Evolutionary conservation across 768 basidiomycete species (phyloP).

Genomic region (Rubroboletus satanas): DNA sequence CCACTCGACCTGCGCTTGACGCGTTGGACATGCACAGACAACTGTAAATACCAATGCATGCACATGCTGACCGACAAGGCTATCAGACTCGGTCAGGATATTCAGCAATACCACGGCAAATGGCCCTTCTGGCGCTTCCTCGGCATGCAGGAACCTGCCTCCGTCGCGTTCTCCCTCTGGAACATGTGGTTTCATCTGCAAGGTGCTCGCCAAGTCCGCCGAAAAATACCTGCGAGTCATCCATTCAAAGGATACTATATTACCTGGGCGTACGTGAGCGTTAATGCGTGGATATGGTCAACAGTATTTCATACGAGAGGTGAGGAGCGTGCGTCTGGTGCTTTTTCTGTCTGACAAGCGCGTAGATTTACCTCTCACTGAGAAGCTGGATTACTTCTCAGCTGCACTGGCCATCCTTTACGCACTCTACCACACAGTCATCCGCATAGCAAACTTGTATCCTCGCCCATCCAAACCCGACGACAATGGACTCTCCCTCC

Average conservation of each 20-base stretch:
- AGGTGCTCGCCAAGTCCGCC: conserved; percentile 51
- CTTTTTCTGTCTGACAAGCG: conserved; percentile 6
- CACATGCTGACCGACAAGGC: conserved; percentile 66
- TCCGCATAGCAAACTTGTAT: conserved; percentile 78
- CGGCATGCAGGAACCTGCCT: conserved; percentile 95
- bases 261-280: conserved; percentile 61
- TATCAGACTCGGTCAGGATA: conserved; percentile 34
- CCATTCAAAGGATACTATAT: conserved; percentile 70
- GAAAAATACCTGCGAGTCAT: conserved; percentile 48
- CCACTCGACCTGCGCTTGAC: conserved; percentile 61
- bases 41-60: conserved; percentile 91
- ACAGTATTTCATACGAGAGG: conserved; percentile 91
- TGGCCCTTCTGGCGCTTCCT: conserved; percentile 91
- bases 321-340: conserved; percentile 32
- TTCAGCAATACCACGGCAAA: conserved; percentile 90
- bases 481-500: conserved; percentile 14
- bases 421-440: conserved; percentile 71
- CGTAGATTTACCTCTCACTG: conserved; percentile 77
- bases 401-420: conserved; percentile 82
- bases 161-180: conserved; percentile 82
- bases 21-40: conserved; percentile 82
- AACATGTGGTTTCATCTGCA: conserved; percentile 75
- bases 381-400: conserved; percentile 93
- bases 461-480: conserved; percentile 32
- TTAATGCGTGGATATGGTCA: conserved; percentile 94